Evolutionary conservation across 225 moss, liverwort and hornwort genomes (phyloP), one percentile per base, ranked within the genome.

Genomic region (Physcomitrellopsis africana): DNA sequence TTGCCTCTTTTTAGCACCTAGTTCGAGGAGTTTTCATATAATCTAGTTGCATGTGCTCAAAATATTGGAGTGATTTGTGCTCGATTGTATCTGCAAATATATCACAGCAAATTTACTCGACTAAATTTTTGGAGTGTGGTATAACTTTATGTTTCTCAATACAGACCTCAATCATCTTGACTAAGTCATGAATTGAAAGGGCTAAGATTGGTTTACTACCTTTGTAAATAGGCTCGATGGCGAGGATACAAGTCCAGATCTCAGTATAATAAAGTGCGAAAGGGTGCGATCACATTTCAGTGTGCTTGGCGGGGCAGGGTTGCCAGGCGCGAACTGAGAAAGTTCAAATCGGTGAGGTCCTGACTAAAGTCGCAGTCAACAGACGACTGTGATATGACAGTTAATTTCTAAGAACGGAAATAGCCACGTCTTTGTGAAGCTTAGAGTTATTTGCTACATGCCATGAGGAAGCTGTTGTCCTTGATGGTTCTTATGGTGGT

Each of bases 271-370:
- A 83, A 85, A 60, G 73, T 89, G 78, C 88, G 79, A 14, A 88
- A 89, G 61, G 77, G 89, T 75, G 87, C 93, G 42, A 75, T 91
- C 52, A 78, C 87, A 17, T 77, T 94, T 65, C 91, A 94, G 55
- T 89, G 89, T 83, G 83, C 84, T 68, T 91, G 89, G 93, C 80
- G 93, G 74, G 83, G 88, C 73, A 74, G 78, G 64, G 84, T 86
- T 79, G 93, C 93, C 9, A 88, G 87, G 70, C 84, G 77, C 55
- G 86, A 87, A 67, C 91, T 94, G 66, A 89, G 80, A 81, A 91
- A 81, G 77, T 89, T 94, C 49, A 91, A 91, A 75, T 80, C 79
- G 68, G 93, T 94, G 63, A 83, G 88, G 59, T 3, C 75, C 32
- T 49, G 37, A 55, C 43, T 13, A 51, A 51, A 62, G 41, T 29